phyloP scores from a whole-genome alignment of 2,329 filamentous ascomycete genomes.

The Simplicillium aogashimaense region DNA sequence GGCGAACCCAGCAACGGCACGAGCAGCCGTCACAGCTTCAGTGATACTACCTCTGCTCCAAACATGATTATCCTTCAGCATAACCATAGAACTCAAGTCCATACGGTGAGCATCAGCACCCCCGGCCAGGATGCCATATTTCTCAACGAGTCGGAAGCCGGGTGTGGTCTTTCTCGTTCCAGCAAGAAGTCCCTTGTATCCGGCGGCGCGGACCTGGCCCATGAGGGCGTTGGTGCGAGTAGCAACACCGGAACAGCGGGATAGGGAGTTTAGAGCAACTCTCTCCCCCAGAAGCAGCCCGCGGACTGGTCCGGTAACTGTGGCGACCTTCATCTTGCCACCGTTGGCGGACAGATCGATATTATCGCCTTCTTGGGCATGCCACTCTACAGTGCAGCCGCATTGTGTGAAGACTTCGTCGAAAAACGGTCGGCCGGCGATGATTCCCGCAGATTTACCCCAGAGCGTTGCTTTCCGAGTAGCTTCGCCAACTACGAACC shows the following conservation, averaged over 20 bases:
- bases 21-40: conserved; percentile 74
- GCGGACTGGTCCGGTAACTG: conserved; percentile 74
- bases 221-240: conserved; percentile 52
- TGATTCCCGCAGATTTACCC: conserved; percentile 64
- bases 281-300: conserved; percentile 80
- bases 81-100: conserved; percentile 89
- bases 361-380: conserved; percentile 61
- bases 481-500: conserved; percentile 81
- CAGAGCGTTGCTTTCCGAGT: conserved; percentile 55
- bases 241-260: conserved; percentile 85
- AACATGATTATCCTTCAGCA: conserved; percentile 99
- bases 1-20: conserved; percentile 75
- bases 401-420: conserved; percentile 85
- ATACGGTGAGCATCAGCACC: conserved; percentile 87
- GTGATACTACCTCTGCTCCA: conserved; percentile 85
- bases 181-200: conserved; percentile 77
- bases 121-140: conserved; percentile 94
- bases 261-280: conserved; percentile 83
- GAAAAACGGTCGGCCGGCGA: conserved; percentile 92
- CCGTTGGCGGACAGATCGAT: conserved; percentile 49
- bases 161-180: conserved; percentile 96
- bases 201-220: conserved; percentile 47
- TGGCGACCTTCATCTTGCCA: conserved; percentile 57
- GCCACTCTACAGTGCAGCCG: conserved; percentile 88
- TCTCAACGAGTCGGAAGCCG: conserved; percentile 89